Percentiles rank a stretch among this genome's conserved stretches.
Evolutionary conservation across 805 yeast genomes (phyloP).

Genomic region (Citeromyces matritensis): DNA sequence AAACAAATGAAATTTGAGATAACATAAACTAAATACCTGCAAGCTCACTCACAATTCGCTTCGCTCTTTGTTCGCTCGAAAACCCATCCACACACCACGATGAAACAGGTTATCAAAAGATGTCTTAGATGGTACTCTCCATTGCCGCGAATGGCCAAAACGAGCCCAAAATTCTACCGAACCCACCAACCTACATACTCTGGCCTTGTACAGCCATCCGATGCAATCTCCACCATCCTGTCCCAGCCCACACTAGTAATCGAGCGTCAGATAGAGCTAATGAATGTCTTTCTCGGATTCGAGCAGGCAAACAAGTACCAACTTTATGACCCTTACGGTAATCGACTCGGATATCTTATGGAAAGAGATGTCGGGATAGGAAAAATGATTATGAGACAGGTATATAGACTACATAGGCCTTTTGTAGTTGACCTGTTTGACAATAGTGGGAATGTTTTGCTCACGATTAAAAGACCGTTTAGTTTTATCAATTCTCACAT

Average conservation of each 20-base stretch:
- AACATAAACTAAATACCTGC: too few species aligned
- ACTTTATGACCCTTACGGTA: slow-evolving; percentile 60
- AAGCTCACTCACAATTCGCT: too few species aligned
- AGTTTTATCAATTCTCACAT: slow-evolving; percentile 83
- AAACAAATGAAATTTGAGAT: too few species aligned
- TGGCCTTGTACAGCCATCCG: slow-evolving; percentile 39
- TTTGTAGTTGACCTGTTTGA: slow-evolving; percentile 62
- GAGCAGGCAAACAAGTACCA: slow-evolving; percentile 81
- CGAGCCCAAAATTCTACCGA: slow-evolving; percentile 12
- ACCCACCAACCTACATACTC: too few species aligned
- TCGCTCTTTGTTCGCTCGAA: too few species aligned
- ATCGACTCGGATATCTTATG: slow-evolving; percentile 62
- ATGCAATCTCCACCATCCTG: slow-evolving; percentile 47
- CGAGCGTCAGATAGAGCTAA: slow-evolving; percentile 77
- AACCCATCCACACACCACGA: too few species aligned
- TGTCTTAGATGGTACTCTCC: too few species aligned
- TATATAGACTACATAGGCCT: slow-evolving; percentile 79
- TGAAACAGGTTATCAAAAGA: too few species aligned
- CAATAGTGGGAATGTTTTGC: slow-evolving; percentile 37
- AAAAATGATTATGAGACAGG: slow-evolving; percentile 66
- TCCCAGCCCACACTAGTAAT: slow-evolving; percentile 75
- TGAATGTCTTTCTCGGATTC: slow-evolving; percentile 77
- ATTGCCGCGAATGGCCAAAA: background rate
- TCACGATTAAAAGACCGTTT: slow-evolving; percentile 71
- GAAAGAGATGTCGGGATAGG: slow-evolving; percentile 66